Conservation (phyloP, 116 monocot species). For the Posidonia oceanica region DNA sequence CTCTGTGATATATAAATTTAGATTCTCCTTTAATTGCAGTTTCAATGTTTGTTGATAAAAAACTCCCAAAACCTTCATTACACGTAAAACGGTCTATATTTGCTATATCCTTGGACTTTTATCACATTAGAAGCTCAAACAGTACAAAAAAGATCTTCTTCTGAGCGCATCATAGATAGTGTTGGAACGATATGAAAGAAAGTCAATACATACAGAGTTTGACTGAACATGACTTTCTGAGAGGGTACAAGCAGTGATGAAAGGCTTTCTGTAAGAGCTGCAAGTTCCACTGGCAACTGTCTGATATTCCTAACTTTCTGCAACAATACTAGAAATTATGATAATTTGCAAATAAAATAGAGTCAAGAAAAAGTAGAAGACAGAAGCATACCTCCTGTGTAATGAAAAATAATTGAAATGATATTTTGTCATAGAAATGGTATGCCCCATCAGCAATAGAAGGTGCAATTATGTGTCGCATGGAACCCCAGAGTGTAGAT, state of each 20-base stretch:
- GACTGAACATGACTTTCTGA: conserved; percentile 68
- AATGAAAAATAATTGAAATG: conserved; percentile 92
- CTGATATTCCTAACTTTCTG: conserved; percentile 70
- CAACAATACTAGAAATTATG: conserved; percentile 6
- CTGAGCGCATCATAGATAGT: neutral
- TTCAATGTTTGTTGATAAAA: too few relatives aligned
- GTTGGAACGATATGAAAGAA: neutral
- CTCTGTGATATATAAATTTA: too few relatives aligned
- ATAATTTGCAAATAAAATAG: neutral
- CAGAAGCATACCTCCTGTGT: conserved; percentile 63
- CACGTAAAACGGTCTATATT: too few relatives aligned
- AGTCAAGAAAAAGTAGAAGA: neutral
- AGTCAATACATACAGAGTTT: conserved; percentile 48
- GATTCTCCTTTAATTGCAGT: too few relatives aligned
- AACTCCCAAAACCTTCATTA: too few relatives aligned
- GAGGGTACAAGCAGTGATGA: conserved; percentile 53
- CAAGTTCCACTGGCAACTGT: conserved; percentile 60
- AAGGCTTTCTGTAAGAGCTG: conserved; percentile 55
- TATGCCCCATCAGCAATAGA: conserved; percentile 82
- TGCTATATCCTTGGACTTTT: too few relatives aligned
- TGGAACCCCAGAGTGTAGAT: conserved; percentile 79
- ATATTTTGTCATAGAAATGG: conserved; percentile 90
- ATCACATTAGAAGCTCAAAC: too few relatives aligned
- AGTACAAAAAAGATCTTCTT: too few relatives aligned
- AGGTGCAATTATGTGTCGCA: conserved; percentile 88